Conservation (phyloP, 2,329 filamentous ascomycete species). For the Curvularia sp. region DNA sequence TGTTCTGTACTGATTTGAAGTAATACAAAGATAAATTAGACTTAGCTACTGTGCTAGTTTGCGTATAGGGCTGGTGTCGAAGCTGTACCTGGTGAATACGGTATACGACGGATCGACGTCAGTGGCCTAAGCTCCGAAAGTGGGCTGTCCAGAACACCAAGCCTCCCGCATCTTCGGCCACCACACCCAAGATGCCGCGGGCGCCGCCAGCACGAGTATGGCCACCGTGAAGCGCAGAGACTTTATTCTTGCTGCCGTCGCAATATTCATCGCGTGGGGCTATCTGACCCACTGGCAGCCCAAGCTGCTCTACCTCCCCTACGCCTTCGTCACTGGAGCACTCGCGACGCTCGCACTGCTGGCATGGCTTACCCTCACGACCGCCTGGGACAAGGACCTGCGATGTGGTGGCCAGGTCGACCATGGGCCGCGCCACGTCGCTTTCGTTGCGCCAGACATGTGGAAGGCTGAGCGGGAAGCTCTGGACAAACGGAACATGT, state of each 20-base stretch:
- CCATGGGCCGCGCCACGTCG: conserved; percentile 52
- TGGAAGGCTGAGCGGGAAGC: conserved; percentile 77
- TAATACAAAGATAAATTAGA: background rate
- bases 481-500: conserved; percentile 70
- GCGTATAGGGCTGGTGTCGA: conserved; percentile 10
- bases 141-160: conserved; percentile 27
- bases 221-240: conserved; percentile 75
- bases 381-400: conserved; percentile 56
- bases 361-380: conserved; percentile 67
- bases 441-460: conserved; percentile 67
- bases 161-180: conserved; percentile 25
- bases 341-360: conserved; percentile 63
- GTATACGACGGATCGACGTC: conserved; percentile 23
- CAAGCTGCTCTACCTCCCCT: conserved; percentile 80
- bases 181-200: conserved; percentile 47
- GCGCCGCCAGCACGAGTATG: conserved; percentile 63
- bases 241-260: conserved; percentile 71
- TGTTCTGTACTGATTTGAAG: background rate
- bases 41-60: conserved; percentile 23
- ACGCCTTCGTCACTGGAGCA: conserved; percentile 79
- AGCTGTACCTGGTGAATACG: conserved; percentile 14
- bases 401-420: conserved; percentile 52
- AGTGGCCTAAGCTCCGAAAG: conserved; percentile 29
- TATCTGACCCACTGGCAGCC: conserved; percentile 84
- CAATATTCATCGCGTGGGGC: conserved; percentile 85